Evolutionary conservation across 2,329 filamentous ascomycete genomes (phyloP).

Genomic region (Lasiodiplodia gonubiensis): DNA sequence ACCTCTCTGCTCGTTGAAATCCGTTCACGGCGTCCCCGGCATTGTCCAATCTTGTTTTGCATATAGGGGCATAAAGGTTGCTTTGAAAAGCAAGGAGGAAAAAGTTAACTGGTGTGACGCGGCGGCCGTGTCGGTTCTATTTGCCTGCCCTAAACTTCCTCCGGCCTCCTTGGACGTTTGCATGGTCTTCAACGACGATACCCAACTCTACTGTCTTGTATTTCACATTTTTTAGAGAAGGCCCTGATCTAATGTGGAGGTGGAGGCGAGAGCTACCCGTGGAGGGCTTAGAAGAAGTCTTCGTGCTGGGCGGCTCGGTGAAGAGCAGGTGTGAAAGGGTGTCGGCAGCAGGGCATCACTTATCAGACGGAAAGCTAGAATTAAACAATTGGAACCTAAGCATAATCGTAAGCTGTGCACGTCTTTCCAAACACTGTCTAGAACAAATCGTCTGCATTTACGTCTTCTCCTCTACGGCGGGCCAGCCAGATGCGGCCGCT

Average conservation of each 20-base stretch:
- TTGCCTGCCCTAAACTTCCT: background rate
- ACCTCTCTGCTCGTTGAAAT: background rate
- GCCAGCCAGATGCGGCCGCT: conserved; percentile 66
- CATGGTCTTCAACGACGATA: conserved; percentile 30
- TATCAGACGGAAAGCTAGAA: background rate
- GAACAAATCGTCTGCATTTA: conserved; percentile 27
- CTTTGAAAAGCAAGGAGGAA: background rate
- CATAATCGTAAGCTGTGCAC: background rate
- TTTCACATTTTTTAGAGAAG: conserved; percentile 11
- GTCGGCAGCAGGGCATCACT: background rate
- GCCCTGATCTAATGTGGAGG: background rate
- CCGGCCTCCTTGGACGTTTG: background rate
- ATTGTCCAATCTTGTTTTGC: conserved; percentile 2
- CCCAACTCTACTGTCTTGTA: conserved; percentile 17
- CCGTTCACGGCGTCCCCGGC: conserved; percentile 9
- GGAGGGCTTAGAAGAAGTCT: background rate
- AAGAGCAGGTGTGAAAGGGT: background rate
- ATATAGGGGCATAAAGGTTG: background rate
- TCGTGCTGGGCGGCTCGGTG: background rate
- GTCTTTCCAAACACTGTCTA: background rate
- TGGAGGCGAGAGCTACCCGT: background rate
- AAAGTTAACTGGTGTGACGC: conserved; percentile 2
- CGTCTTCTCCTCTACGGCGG: conserved; percentile 48
- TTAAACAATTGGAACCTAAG: background rate
- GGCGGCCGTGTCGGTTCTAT: background rate